Evolutionary conservation across 1,284 basidiomycete species (phyloP), one percentile per base, ranked within the genome.

Genomic region (Leucoagaricus sp.): DNA sequence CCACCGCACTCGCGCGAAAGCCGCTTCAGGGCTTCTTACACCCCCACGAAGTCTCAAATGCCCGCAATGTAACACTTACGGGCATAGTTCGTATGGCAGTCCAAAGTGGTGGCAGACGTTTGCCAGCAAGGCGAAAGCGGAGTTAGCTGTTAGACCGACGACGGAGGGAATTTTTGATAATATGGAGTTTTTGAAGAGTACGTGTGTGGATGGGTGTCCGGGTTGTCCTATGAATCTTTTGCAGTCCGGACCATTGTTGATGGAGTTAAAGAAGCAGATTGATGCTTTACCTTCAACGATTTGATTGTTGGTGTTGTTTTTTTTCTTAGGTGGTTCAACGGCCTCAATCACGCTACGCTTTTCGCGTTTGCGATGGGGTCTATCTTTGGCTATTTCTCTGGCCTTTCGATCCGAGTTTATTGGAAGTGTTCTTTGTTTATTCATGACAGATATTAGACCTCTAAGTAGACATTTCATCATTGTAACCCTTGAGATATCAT

Each of bases 71-170:
- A 86, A 85, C 47, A 80, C 81, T 9, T 74, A 75, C 4, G 72
- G 73, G 5, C 76, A 77, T 59, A 80, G 78, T 2, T 69, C 75
- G 42, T 74, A 81, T 57, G 73, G 74, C 12, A 74, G 76, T n/a
- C 87, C 87, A 23, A 79, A 80, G 65, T 90, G 88, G 87, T 90
- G 87, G 88, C 68, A 68, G 26, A 80, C 82, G 60, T 90, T 81
- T 62, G 76, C 79, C 65, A 75, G 66, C 64, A 68, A 73, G 59
- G 87, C 85, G 38, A 78, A 65, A 64, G 78, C 79, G 64, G 86
- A 89, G 65, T 68, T 89, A 55, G 68, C 72, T 23, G 61, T 69
- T 45, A 72, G 84, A 49, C 87, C 88, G 33, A 81, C 80, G 60
- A 78, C 83, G 23, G 80, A 80, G 23, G 74, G 80, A 41, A 78